phyloP scores from a whole-genome alignment of 208 protist species.

The Angomonas deanei region DNA sequence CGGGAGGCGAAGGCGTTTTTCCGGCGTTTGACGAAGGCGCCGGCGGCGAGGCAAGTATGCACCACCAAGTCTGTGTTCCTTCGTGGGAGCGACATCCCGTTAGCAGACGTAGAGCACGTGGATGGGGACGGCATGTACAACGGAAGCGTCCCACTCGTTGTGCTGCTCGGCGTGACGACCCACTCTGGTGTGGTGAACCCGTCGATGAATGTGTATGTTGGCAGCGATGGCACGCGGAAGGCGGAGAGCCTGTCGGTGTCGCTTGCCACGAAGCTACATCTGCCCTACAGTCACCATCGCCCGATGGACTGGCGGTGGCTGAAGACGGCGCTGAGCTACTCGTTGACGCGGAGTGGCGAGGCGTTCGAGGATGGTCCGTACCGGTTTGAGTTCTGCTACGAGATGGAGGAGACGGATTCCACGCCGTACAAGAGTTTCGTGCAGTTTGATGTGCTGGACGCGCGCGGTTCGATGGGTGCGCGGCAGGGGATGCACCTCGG shows the following conservation, averaged over 20 bases:
- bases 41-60: constrained; percentile 21
- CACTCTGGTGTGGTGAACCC: constrained; percentile 17
- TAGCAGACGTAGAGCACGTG: background rate
- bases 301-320: constrained; percentile 28
- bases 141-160: constrained; percentile 30
- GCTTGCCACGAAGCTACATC: constrained; percentile 49
- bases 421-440: constrained; percentile 23
- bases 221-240: constrained; percentile 6
- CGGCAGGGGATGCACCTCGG: constrained; percentile 1
- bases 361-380: constrained; percentile 7
- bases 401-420: constrained; percentile 18
- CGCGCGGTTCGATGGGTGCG: constrained; percentile 1
- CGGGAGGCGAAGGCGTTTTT: constrained; percentile 30
- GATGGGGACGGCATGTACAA: constrained; percentile 20
- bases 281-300: constrained; percentile 41
- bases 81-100: background rate
- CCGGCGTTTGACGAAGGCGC: background rate
- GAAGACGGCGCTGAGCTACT: constrained; percentile 61
- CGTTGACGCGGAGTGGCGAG: background rate
- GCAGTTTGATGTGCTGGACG: constrained; percentile 50
- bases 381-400: constrained; percentile 55
- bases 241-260: constrained; percentile 10
- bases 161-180: constrained; percentile 61
- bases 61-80: constrained; percentile 7
- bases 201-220: constrained; percentile 20